phyloP scores from a whole-genome alignment of 345 rosid species.

The Pugionium dolabratum region DNA sequence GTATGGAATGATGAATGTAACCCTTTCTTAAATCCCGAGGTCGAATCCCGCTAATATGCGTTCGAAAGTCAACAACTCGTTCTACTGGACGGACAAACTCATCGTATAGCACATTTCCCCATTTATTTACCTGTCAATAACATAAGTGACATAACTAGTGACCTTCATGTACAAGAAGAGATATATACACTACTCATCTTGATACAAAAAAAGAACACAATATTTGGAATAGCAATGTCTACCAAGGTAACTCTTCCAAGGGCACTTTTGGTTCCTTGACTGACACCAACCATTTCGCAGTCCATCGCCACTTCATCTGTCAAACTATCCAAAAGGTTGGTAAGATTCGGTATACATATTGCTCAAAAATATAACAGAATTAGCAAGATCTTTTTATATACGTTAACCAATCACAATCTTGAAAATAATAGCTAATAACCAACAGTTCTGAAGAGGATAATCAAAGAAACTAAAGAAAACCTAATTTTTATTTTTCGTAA shows the following conservation, averaged over 20 bases:
- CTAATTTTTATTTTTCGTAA: background rate
- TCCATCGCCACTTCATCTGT: conserved; percentile 91
- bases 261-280: conserved; percentile 88
- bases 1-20: conserved; percentile 26
- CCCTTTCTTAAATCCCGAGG: conserved; percentile 83
- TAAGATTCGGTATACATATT: conserved; percentile 16
- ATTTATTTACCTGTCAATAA: conserved; percentile 74
- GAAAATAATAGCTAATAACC: background rate
- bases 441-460: background rate
- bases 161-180: conserved; percentile 10
- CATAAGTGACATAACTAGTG: conserved; percentile 27
- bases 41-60: conserved; percentile 88
- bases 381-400: background rate
- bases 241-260: conserved; percentile 95
- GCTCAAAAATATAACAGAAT: background rate
- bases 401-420: background rate
- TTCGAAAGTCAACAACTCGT: conserved; percentile 83
- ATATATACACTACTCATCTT: background rate
- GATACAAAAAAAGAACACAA: background rate
- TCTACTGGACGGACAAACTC: conserved; percentile 96
- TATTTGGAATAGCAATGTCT: conserved; percentile 23
- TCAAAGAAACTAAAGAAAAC: background rate
- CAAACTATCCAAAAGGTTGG: conserved; percentile 54
- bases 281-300: conserved; percentile 97
- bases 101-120: conserved; percentile 89